A percentile compares a stretch with the other conserved stretches of the same genome.
Conservation (phyloP, 164 flowering plant species). For the Amborella trichopoda region DNA sequence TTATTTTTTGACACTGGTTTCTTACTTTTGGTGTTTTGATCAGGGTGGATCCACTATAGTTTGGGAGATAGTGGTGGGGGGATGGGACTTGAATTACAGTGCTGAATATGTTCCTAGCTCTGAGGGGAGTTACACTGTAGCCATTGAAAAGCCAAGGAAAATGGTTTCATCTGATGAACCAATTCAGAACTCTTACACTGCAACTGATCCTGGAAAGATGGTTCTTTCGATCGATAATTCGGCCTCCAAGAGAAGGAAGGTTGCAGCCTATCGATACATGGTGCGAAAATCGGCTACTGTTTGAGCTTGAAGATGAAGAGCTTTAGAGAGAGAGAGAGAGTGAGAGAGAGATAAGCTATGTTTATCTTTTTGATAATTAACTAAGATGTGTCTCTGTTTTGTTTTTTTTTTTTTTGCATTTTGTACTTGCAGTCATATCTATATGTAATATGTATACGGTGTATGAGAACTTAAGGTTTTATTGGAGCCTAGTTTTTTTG, state of each 20-base stretch:
- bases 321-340: too few species aligned
- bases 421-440: too few species aligned
- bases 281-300: slow-evolving; percentile 43
- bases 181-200: slow-evolving; percentile 53
- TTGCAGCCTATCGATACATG: slow-evolving; percentile 81
- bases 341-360: too few species aligned
- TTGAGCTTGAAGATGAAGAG: neutral
- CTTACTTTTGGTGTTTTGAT: neutral
- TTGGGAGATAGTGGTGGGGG: slow-evolving; percentile 96
- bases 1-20: neutral
- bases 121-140: slow-evolving; percentile 66
- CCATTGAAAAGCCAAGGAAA: slow-evolving; percentile 55
- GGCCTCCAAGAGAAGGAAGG: slow-evolving; percentile 55
- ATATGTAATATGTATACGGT: too few species aligned
- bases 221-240: slow-evolving; percentile 82
- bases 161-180: slow-evolving; percentile 46
- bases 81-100: slow-evolving; percentile 94
- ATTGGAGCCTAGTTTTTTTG: too few species aligned
- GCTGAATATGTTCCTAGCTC: slow-evolving; percentile 77
- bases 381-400: too few species aligned
- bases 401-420: too few species aligned
- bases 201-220: slow-evolving; percentile 72
- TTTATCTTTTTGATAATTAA: too few species aligned
- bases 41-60: slow-evolving; percentile 80
- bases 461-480: too few species aligned